Base-by-base conservation (phyloP, 129 eudicot genomes). In the Oenanthe sinensis region DNA sequence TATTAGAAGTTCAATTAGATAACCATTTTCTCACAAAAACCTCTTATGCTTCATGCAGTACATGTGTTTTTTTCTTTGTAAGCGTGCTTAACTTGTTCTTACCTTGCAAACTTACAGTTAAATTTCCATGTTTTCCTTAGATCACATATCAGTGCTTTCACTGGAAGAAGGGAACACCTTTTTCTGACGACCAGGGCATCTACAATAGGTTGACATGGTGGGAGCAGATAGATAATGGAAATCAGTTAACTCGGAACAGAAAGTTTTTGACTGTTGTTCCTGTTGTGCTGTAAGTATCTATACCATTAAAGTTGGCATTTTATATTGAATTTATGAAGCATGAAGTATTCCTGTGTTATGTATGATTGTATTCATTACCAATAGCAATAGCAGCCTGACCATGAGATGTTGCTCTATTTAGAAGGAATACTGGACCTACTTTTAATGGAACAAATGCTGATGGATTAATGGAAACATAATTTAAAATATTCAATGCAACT, bases 201-300 rank as follows among this genome's bases (percentile, higher is more conserved):
- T 94, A 91, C 96, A 94, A 94, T 85, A 90, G 97, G 76, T 81
- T 91, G 88, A 94, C 98, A 48, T 94, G 98, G 98, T 94, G 98
- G 98, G 98, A 94, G 90, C 98, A 91, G 55, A 82, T 93, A 49
- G 97, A 91, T 75, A 91, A 81, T 69, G 98, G 98, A 84, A 91
- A 94, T 79, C 98, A 93, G 85, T 96, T 91, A 81, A 93, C 98
- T 46, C 95, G 97, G 87, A 93, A 93, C 81, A 89, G 98, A 79
- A 93, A 93, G 84, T 93, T 93, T 85, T 88, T 93, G 76, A 93
- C 98, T 44, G 97, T 94, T 50, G 97, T 94, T 33, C 97, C 97
- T 42, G 88, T 94, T 65, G 97, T 91, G 75, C 82, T 94, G 98
- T 94, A 87, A 94, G 98, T 88, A 79, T 62, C 39, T 69, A 12